Evolutionary conservation across 352 stramenopile genomes (phyloP), one percentile per base, ranked within the genome.

Genomic region (Pythium apleroticum): DNA sequence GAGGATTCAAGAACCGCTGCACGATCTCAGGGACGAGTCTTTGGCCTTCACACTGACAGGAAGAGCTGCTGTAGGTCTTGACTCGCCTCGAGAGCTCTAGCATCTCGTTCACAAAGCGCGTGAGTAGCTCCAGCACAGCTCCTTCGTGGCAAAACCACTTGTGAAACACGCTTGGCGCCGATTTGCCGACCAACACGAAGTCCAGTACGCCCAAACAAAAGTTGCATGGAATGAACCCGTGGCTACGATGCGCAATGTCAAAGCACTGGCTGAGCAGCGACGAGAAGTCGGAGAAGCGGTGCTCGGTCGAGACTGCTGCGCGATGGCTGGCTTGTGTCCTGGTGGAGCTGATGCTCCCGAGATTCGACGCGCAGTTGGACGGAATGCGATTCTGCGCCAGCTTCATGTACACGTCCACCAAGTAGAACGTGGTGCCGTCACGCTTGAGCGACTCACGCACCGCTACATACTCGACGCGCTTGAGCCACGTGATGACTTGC

Each of bases 251-350:
- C 19, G 63, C 46, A n/a, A 59, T 33, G 14, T 65, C 27, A 28
- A 65, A 70, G 17, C 33, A 50, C 48, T 65, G 27, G 10, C 66
- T 63, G 4, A 81, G 70, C 33, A 90, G 62, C 46, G 73, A 74
- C n/a, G 52, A 54, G 43, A 90, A 90, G 35, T 88, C 79, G 27
- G 76, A 84, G 60, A 80, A 89, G 28, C 72, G 73, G 8, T 73
- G 74, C 56, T 86, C 68, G 17, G 84, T 67, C 5, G 72, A 69
- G 35, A 81, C 75, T 53, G 86, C 78, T 3, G 80, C 73, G 27
- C 53, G 45, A n/a, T 68, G 60, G 37, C 17, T 20, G 2, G 4
- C 31, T 31, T 25, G 9, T n/a, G 2, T 56, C 14, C 35, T 17
- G 19, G 3, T 28, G 15, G 19, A 31, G 31, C 37, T 10, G 15